Percentiles rank a stretch among this genome's conserved stretches.
These are phyloP conservation scores for Aspergillus fumigatiaffinis DNA, from an alignment of 2,329 filamentous ascomycete species.

Conservation along the genomic window DNA sequence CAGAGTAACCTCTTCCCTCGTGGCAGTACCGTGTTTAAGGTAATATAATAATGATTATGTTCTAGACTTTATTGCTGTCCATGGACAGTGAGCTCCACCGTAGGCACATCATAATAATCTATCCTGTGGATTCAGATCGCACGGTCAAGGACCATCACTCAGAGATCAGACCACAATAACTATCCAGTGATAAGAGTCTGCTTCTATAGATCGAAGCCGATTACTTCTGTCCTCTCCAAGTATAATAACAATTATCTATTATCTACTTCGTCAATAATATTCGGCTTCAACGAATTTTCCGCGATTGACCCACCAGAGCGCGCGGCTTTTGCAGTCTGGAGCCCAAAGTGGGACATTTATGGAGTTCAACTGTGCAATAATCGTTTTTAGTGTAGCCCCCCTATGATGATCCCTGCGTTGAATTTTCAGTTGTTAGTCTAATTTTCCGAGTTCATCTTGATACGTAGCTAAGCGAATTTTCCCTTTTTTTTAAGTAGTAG, in stretches of 20 bases:
- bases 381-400: not conserved
- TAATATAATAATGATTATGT: not conserved
- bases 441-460: not conserved
- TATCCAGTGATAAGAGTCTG: not conserved
- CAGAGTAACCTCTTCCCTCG: not conserved
- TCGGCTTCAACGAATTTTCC: not conserved
- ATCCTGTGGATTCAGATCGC: not conserved
- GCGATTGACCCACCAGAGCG: not conserved
- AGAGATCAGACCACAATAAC: not conserved
- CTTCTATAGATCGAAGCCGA: not conserved
- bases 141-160: not conserved
- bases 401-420: slow-evolving; percentile 20
- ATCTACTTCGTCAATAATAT: not conserved
- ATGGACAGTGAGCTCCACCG: too few relatives aligned
- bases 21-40: not conserved
- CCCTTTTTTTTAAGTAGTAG: not conserved
- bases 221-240: not conserved
- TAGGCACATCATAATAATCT: not conserved
- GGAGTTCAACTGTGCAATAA: slow-evolving; percentile 3
- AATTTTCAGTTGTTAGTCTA: not conserved
- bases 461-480: not conserved
- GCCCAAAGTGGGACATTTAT: slow-evolving; percentile 1
- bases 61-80: not conserved
- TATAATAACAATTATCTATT: not conserved
- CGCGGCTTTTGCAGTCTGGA: not conserved